Base-by-base conservation (phyloP, 2,329 filamentous ascomycete genomes). In the Dactylonectria estremocensis region DNA sequence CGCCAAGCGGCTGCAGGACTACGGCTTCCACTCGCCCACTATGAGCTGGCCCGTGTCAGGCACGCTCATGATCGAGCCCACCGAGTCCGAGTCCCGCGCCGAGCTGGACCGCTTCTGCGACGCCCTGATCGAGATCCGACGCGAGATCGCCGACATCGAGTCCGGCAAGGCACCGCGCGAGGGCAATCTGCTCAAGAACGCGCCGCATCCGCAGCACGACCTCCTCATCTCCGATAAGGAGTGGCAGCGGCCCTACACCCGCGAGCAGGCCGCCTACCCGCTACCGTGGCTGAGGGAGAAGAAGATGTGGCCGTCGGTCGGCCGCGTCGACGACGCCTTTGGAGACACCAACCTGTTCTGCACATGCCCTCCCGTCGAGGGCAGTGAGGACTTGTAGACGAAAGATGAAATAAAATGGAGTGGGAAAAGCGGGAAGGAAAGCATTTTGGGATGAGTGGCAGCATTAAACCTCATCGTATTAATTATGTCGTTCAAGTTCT, bases 31-130 rank as follows among this genome's bases (percentile, higher is more conserved):
- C 82, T 93, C 95, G 1, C 95, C 95, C 0, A 98, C 95, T 65
- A 98, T 98, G 95, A 95, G 91, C 78, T 98, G 94, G 93, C 95
- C 95, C 1, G 94, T 98, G 1, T 89, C 94, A 46, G 97, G 97
- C 82, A 98, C 95, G 0, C 89, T 98, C 56, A 98, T 98, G 95
- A 97, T 98, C 71, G 95, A 98, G 85, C 95, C 95, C 3, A 98
- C 95, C 0, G 95, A 98, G 83, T 95, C 92, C 6, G 95, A 98
- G 85, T 93, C 90, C 80, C 95, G 95, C 79, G 92, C 92, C 68
- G 95, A 98, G 85, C 89, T 98, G 1, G 95, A 98, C 81, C 92
- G 95, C 35, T 98, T 98, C 87, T 94, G 95, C 70, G 92, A 97
- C 73, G 94, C 95, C 0, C 85, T 98, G 20, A 93, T 98, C 75